Base-by-base conservation (phyloP, 1,284 basidiomycete species). In the Prillingera fragicola region DNA sequence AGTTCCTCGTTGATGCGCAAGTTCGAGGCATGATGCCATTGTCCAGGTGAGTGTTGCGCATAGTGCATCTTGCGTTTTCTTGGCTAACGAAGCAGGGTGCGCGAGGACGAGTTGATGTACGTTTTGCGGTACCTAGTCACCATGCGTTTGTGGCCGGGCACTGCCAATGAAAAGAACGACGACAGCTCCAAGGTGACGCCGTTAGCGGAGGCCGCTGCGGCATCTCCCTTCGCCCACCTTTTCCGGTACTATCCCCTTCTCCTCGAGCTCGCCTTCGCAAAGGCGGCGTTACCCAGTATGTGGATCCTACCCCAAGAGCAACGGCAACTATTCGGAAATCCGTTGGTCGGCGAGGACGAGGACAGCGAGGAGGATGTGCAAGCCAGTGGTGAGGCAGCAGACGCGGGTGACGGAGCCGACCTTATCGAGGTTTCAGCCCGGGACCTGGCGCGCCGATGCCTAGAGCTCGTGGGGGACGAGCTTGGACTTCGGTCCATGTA, bases 41-140 rank as follows among this genome's bases (percentile, higher is more conserved):
- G 68, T 80, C 86, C 32, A 78, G 88, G 86, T 86, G 48, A 50
- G 73, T 59, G 13, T 13, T 10, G 38, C 14, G 24, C 27, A 3
- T 14, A 4, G 14, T 9, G 23, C 2, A 12, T 65, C 66, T 85
- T 51, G 76, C 86, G 19, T 89, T 85, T 57, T 83, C 83, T 0
- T 8, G 18, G 43, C 34, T 42, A n/a, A 36, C 19, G 4, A 6
- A 10, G 8, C 48, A 90, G 89, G 46, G 78, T 82, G 1, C 79
- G 88, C 25, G 87, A 95, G 65, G 90, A 96, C 55, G 92, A 97
- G 62, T 67, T 97, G 13, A 69, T 90, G 1, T 94, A 88, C 59
- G 78, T 92, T 8, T 73, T 96, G 10, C 78, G 80, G 33, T 85
- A 87, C 52, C 69, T 94, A n/a, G 73, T 81, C 3, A 76, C 78